Percentiles rank a stretch among this genome's conserved stretches.
Evolutionary conservation across 257 asterid genomes (phyloP).

Genomic region (Apocynum venetum): DNA sequence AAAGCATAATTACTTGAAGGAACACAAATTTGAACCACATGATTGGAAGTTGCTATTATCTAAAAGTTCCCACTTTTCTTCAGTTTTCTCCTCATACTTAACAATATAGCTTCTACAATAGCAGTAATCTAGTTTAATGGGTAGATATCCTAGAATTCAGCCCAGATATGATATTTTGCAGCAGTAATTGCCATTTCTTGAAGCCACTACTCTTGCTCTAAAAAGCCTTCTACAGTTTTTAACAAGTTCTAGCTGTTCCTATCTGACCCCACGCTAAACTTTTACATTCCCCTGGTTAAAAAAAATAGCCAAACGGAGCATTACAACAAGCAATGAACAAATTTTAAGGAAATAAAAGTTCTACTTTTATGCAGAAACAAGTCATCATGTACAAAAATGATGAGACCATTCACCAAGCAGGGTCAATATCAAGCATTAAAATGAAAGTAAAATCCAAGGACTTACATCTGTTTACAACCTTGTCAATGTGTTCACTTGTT

Average conservation of each 20-base stretch:
- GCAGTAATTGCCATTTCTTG: neutral
- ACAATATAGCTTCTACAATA: neutral
- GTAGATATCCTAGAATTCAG: neutral
- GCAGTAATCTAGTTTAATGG: neutral
- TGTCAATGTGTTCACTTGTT: slow-evolving; percentile 42
- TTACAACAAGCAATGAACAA: neutral
- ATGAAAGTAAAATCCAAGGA: slow-evolving; percentile 5
- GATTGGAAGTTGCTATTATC: neutral
- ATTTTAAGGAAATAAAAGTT: neutral
- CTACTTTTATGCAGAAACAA: neutral
- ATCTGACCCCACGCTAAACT: neutral
- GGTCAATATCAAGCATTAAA: neutral
- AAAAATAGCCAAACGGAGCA: neutral
- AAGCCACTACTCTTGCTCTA: neutral
- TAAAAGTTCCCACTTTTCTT: neutral
- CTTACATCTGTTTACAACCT: slow-evolving; percentile 61
- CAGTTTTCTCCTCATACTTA: neutral
- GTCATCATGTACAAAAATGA: neutral
- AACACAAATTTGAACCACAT: neutral
- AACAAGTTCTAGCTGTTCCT: neutral
- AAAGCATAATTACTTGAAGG: neutral
- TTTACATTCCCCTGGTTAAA: neutral
- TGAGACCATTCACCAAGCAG: neutral
- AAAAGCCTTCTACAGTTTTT: neutral
- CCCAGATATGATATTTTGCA: neutral